Evolutionary conservation across 1,139 yeast species (phyloP), one percentile per base, ranked within the genome.

Genomic region (Kodamaea anthophila): DNA sequence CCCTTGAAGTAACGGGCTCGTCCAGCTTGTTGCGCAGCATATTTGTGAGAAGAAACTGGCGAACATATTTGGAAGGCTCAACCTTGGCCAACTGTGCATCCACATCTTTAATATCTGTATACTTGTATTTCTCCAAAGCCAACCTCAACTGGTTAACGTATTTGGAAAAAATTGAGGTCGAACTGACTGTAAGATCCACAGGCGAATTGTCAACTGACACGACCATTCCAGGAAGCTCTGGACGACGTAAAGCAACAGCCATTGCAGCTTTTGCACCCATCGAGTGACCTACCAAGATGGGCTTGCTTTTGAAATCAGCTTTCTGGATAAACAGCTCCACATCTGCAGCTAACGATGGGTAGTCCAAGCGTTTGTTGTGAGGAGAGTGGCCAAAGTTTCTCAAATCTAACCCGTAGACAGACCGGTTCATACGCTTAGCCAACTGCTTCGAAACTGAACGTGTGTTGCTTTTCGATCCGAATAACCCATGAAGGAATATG

Each of bases 201-300:
- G 98, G 98, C 0, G 96, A 87, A 52, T 87, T 91, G 48, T 91
- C 98, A 4, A 91, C 94, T 3, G 91, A 62, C 5, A 91, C 72
- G 25, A 87, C 45, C 59, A 77, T 69, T 19, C 72, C 64, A 3
- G 81, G 77, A 13, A 79, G 44, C 1, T 74, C 71, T 0, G 94
- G 94, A 14, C 74, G 63, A 30, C 86, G 65, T 37, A 91, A 61
- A 0, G 88, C 80, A 4, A 84, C 64, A 0, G 91, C 86, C 97
- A 91, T 88, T 3, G 83, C 96, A 0, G 88, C 72, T 49, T 91
- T 91, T 7, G 96, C 97, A 5, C 98, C 98, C 96, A 91, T 87
- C 0, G 96, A 87, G 54, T 88, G 97, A 1, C 98, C 98, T 15
- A 91, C 65, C 13, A 91, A 41, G 12, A 85, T 74, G 0, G 93